phyloP scores from a whole-genome alignment of 257 asterid genomes.

The Gentiana macrophylla region DNA sequence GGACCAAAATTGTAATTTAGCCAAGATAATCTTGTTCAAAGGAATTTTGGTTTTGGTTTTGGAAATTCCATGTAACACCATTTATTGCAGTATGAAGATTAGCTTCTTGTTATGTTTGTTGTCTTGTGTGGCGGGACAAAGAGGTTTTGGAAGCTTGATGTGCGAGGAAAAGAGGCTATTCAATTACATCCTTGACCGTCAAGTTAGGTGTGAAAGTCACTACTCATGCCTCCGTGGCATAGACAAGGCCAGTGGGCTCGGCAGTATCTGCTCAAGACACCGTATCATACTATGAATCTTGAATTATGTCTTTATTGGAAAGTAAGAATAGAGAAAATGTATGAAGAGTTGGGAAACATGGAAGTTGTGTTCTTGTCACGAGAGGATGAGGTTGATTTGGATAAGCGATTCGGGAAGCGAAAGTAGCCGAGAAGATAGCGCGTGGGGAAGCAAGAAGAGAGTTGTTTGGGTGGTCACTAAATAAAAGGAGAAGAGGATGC shows the following conservation, averaged over 20 bases:
- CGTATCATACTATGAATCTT: conserved; percentile 82
- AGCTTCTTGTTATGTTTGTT: too few relatives aligned
- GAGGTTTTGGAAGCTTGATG: conserved; percentile 89
- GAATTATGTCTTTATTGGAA: conserved; percentile 89
- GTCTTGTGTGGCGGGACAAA: conserved; percentile 73
- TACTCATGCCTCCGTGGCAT: conserved; percentile 95
- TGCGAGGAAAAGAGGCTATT: conserved; percentile 82
- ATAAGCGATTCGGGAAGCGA: conserved; percentile 46
- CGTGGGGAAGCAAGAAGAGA: conserved; percentile 73
- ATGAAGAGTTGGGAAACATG: conserved; percentile 81
- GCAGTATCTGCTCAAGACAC: conserved; percentile 84
- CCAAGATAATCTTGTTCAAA: too few relatives aligned
- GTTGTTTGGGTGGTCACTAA: too few relatives aligned
- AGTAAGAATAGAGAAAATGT: conserved; percentile 77
- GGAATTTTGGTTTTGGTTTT: too few relatives aligned
- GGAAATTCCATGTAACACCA: too few relatives aligned
- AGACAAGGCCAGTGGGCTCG: conserved; percentile 95
- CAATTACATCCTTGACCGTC: conserved; percentile 85
- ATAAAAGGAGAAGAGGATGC: too few relatives aligned
- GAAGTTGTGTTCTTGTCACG: conserved; percentile 79
- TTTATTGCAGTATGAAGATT: too few relatives aligned
- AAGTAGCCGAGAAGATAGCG: conserved; percentile 39
- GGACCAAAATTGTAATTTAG: too few relatives aligned
- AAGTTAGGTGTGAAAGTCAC: conserved; percentile 73
- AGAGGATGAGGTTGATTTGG: conserved; percentile 60